Percentiles rank a stretch among this genome's conserved stretches.
Evolutionary conservation across 2,329 filamentous ascomycete species (phyloP).

Genomic region (Penicillium sp.): DNA sequence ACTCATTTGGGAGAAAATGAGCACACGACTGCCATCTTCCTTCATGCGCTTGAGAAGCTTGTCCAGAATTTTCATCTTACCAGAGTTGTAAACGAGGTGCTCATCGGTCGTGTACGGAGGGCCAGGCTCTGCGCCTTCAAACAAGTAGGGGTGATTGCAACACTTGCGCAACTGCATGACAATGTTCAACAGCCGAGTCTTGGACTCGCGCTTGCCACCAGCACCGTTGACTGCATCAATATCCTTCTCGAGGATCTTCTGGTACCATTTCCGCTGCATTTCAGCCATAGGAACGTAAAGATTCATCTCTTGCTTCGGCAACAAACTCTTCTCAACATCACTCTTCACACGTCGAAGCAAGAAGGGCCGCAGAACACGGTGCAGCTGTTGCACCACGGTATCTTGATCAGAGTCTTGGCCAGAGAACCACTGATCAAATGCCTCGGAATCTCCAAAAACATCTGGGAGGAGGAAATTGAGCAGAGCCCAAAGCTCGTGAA

Average conservation of each 20-base stretch:
- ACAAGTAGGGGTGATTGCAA: slow-evolving; percentile 97
- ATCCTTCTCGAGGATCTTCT: slow-evolving; percentile 98
- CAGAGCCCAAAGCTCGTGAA: slow-evolving; percentile 96
- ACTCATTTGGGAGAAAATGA: slow-evolving; percentile 99
- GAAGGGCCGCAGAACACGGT: slow-evolving; percentile 90
- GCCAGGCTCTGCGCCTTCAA: slow-evolving; percentile 94
- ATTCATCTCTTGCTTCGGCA: slow-evolving; percentile 97
- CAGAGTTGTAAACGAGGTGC: slow-evolving; percentile 88
- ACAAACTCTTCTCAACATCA: slow-evolving; percentile 94
- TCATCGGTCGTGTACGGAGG: slow-evolving; percentile 98
- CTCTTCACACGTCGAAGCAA: slow-evolving; percentile 93
- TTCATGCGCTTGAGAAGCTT: slow-evolving; percentile 83
- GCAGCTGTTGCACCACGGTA: slow-evolving; percentile 91
- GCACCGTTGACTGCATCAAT: slow-evolving; percentile 98
- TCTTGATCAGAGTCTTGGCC: slow-evolving; percentile 89
- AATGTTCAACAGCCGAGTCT: slow-evolving; percentile 94
- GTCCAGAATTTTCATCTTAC: slow-evolving; percentile 97
- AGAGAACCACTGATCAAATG: slow-evolving; percentile 98
- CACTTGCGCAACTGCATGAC: slow-evolving; percentile 99
- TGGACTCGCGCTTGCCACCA: slow-evolving; percentile 93
- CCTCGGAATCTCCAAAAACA: slow-evolving; percentile 94
- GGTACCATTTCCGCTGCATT: slow-evolving; percentile 99
- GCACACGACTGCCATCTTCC: slow-evolving; percentile 85
- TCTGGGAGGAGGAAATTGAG: slow-evolving; percentile 98
- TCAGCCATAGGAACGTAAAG: slow-evolving; percentile 98